A percentile compares a stretch with the other conserved stretches of the same genome.
Evolutionary conservation across 805 yeast species (phyloP).

Genomic region (Millerozyma miso): DNA sequence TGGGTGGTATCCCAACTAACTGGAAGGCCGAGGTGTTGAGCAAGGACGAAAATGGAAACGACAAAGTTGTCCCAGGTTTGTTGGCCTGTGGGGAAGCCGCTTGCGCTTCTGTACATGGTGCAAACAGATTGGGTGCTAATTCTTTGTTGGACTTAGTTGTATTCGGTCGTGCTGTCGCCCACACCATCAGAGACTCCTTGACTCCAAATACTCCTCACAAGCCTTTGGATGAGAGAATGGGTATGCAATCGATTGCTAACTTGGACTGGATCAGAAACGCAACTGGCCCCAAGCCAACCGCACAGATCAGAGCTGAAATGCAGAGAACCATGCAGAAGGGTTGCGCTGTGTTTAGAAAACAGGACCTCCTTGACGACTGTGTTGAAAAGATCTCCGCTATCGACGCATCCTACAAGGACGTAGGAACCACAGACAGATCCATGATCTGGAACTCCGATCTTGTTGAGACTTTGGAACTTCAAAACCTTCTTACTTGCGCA

Average conservation of each 20-base stretch:
- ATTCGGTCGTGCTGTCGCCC: conserved; percentile 97
- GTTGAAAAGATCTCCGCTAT: conserved; percentile 71
- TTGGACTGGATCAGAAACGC: conserved; percentile 87
- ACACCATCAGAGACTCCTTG: conserved; percentile 79
- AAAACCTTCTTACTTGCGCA: conserved; percentile 95
- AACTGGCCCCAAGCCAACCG: conserved; percentile 74
- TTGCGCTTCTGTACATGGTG: conserved; percentile 99
- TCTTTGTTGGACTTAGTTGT: conserved; percentile 94
- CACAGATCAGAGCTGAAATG: conserved; percentile 87
- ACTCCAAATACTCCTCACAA: conserved; percentile 86
- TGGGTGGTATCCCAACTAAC: conserved; percentile 99
- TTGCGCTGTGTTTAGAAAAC: conserved; percentile 94
- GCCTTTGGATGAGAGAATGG: conserved; percentile 80
- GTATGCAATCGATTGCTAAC: conserved; percentile 85
- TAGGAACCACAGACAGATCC: conserved; percentile 89
- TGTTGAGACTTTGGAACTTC: conserved; percentile 93
- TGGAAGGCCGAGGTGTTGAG: conserved; percentile 94
- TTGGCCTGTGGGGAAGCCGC: conserved; percentile 99
- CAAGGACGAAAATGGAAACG: conserved; percentile 81
- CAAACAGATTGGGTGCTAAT: conserved; percentile 98
- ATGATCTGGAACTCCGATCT: conserved; percentile 99
- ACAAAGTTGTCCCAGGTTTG: conserved; percentile 86
- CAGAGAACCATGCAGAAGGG: conserved; percentile 95
- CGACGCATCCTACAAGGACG: conserved; percentile 68
- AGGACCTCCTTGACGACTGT: conserved; percentile 88